Conservation (phyloP, 1,139 yeast species). For the Lodderomyces beijingensis region DNA sequence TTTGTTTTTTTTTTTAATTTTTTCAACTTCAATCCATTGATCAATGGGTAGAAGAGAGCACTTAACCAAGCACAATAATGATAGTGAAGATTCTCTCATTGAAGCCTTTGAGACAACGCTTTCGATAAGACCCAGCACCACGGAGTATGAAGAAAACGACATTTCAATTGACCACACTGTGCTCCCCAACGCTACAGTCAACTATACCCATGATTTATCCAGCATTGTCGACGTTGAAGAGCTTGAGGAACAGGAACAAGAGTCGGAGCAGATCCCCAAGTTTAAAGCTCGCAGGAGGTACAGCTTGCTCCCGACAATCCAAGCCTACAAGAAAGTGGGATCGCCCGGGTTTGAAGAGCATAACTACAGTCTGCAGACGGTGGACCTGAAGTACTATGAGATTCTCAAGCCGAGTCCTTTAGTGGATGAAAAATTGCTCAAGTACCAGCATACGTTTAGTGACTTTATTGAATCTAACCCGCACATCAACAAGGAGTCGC, state of each 20-base stretch:
- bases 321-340: slow-evolving; percentile 12
- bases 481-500: slow-evolving; percentile 50
- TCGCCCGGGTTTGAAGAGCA: slow-evolving; percentile 16
- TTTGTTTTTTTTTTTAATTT: too few relatives aligned
- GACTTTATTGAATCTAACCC: slow-evolving; percentile 52
- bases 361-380: slow-evolving; percentile 11
- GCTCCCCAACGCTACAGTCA: slow-evolving; percentile 26
- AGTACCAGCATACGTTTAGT: slow-evolving; percentile 40
- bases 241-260: slow-evolving; percentile 29
- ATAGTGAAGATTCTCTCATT: slow-evolving; percentile 44
- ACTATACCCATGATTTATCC: slow-evolving; percentile 19
- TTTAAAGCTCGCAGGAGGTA: slow-evolving; percentile 30
- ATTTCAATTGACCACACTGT: slow-evolving; percentile 43
- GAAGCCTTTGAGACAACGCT: slow-evolving; percentile 48
- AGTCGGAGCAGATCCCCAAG: slow-evolving; percentile 35
- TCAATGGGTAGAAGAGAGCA: too few relatives aligned
- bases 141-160: slow-evolving; percentile 37
- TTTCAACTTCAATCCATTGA: too few relatives aligned
- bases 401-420: slow-evolving; percentile 30
- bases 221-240: slow-evolving; percentile 33
- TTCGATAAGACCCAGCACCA: slow-evolving; percentile 39
- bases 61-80: neutral
- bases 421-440: slow-evolving; percentile 32
- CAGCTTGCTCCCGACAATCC: slow-evolving; percentile 23
- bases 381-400: slow-evolving; percentile 21